Base-by-base conservation (phyloP, 768 basidiomycete species). In the Boletellus ananas region DNA sequence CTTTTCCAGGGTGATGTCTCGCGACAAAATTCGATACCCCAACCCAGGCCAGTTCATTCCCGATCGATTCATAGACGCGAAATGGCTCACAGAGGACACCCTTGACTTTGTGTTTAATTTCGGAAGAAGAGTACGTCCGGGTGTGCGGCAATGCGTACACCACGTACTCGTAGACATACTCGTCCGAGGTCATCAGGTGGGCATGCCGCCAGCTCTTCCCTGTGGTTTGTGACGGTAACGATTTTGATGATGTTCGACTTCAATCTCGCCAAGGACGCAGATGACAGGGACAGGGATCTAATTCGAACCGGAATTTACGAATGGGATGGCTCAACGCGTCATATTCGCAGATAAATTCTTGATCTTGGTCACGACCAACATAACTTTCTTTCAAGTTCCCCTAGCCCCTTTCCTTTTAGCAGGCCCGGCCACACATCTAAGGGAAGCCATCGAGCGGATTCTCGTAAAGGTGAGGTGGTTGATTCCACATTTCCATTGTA, bases 231-330 rank as follows among this genome's bases (percentile, higher is more conserved):
- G 3, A 52, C 59, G 5, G 58, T n/a, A 17, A 59, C 54, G 29
- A 59, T 57, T 57, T 43, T 61, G 4, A 57, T 57, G 21, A 61
- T 54, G 17, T 42, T 62, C 10, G 52, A 58, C 6, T 58, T 62
- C 50, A 35, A 45, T 27, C 41, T 25, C 17, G 49, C 60, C 13
- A 52, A 58, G 21, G 50, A 52, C 20, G 40, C n/a, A 13, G 21
- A 50, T 7, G 52, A 48, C 16, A 45, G 35, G 7, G 50, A 44
- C 6, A n/a, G n/a, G n/a, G n/a, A 18, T 55, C 14, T 37, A 47
- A 10, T 51, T 55, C 7, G 49, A 47, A n/a, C 40, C 41, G 0
- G 23, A 34, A 16, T 54, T 43, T 12, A 2, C 17, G 3, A 39
- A 13, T n/a, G 42, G 50, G 6, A 7, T 29, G 8, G 2, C 45